Evolutionary conservation across 495 filamentous ascomycete species (phyloP), one percentile per base, ranked within the genome.

Genomic region (Penicillium herquei): DNA sequence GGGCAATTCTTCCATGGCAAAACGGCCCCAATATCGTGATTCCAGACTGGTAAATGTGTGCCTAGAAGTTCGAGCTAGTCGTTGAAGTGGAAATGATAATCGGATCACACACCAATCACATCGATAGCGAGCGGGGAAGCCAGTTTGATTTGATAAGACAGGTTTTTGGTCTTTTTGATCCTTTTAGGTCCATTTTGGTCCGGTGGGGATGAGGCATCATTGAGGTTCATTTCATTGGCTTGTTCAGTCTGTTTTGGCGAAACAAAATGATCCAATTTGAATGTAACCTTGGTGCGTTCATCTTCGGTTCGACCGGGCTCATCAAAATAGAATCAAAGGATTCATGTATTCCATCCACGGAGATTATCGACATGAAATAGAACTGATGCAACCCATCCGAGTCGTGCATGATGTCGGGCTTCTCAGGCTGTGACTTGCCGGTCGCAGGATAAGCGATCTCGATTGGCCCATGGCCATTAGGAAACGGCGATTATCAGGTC

Each of bases 1-100:
- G 21, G 14, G 6, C 12, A 37, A 13, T 9, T 37, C 12, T 13
- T 31, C 13, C 43, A 46, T 32, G 16, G 3, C 14, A 43, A 18
- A 43, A 10, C 14, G 9, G 9, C 7, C n/a, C 18, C 8, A 32
- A 32, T 3, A 14, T 9, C 11, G 13, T 46, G 43, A 46, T 31
- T 46, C 26, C 13, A 32, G 26, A 45, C 12, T 26, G 43, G 43
- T 26, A 46, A 46, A 10, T 46, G 1, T 33, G 43, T 26, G 43
- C 43, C 43, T 26, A 32, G 43, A 32, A 32, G 5, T 32, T 46
- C 26, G 43, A 46, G 26, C 43, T 46, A 46, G 21, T 13, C n/a
- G 12, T 46, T 32, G 26, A 46, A 46, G 43, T 46, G 43, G 43
- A 31, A 46, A 46, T 18, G 43, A 46, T 46, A 46, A 46, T 46